Evolutionary conservation across 306 rosid genomes (phyloP), one percentile per base, ranked within the genome.

Genomic region (Glycine tomentella): DNA sequence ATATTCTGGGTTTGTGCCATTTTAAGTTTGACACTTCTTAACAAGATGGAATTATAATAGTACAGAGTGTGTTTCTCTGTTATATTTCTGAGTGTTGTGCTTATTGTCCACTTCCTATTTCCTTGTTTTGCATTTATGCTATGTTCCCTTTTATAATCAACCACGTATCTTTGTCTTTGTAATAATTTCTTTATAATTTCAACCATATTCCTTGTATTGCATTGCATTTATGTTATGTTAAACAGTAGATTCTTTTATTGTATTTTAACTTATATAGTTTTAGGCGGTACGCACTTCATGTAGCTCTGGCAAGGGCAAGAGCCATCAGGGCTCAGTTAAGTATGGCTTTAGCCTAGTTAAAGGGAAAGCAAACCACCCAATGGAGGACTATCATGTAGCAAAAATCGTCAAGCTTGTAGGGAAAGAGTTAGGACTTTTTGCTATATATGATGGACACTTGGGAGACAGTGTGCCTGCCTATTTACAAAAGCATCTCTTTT

Each of bases 301-400:
- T 83, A 84, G 87, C 95, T 88, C 93, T 2, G 97, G 98, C 71
- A 94, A 89, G 85, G 98, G 98, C 65, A 87, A 86, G 89, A 87
- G 95, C 84, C 82, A 86, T 78, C 87, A 80, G 82, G 62, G 78
- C 80, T 56, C 91, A 8, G 93, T 84, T 75, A 94, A 86, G 87
- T 94, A 90, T 94, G 98, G 98, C 16, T 94, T 89, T 77, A 88
- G 92, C 86, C 87, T 94, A 7, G 97, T 92, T 59, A 85, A 92
- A 91, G 98, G 98, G 77, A 94, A 88, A 88, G 95, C 97, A 78
- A 90, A 88, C 76, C 98, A 94, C 78, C 92, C 98, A 42, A 94
- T 94, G 97, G 97, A 94, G 83, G 98, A 94, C 84, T 92, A 81
- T 80, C 97, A 91, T 25, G 97, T 93, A 6, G 94, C 97, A 11